Evolutionary conservation across 768 basidiomycete species (phyloP).

Genomic region (Hygrocybe punicea): DNA sequence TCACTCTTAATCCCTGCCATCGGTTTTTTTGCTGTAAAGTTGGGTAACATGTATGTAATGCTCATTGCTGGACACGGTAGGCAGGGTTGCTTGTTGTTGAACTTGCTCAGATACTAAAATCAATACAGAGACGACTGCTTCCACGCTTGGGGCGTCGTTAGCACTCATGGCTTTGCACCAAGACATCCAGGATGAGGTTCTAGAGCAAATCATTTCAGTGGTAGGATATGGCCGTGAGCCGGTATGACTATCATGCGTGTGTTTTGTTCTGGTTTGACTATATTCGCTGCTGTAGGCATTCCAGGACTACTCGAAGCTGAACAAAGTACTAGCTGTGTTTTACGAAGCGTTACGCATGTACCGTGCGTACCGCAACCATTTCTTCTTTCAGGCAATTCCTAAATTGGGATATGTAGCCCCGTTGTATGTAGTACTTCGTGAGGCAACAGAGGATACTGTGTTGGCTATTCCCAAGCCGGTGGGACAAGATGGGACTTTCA

Average conservation of each 20-base stretch:
- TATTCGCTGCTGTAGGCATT: conserved; percentile 27
- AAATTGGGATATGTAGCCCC: conserved; percentile 29
- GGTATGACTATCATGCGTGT: conserved; percentile 17
- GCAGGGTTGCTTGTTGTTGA: conserved; percentile 20
- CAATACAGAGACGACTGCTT: conserved; percentile 47
- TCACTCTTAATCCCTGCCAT: no score
- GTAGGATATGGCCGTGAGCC: conserved; percentile 37
- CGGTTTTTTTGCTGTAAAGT: conserved; percentile 26
- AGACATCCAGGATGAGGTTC: conserved; percentile 47
- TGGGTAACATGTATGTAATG: conserved; percentile 53
- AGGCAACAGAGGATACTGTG: conserved; percentile 43
- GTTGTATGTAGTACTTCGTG: conserved; percentile 40
- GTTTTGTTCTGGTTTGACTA: background rate
- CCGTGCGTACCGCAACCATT: conserved; percentile 32
- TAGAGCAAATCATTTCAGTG: conserved; percentile 42
- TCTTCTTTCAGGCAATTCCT: background rate
- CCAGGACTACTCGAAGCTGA: conserved; percentile 40
- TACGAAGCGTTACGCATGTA: conserved; percentile 45
- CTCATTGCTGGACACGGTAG: conserved; percentile 11
- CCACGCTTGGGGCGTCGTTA: conserved; percentile 46
- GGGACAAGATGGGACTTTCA: conserved; percentile 38
- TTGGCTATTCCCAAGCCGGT: conserved; percentile 40
- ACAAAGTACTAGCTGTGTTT: conserved; percentile 44
- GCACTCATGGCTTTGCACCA: conserved; percentile 45
- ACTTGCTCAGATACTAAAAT: background rate